Percentiles rank a stretch among this genome's conserved stretches.
Conservation (phyloP, 2,329 filamentous ascomycete genomes). For the Aureobasidium sp. region DNA sequence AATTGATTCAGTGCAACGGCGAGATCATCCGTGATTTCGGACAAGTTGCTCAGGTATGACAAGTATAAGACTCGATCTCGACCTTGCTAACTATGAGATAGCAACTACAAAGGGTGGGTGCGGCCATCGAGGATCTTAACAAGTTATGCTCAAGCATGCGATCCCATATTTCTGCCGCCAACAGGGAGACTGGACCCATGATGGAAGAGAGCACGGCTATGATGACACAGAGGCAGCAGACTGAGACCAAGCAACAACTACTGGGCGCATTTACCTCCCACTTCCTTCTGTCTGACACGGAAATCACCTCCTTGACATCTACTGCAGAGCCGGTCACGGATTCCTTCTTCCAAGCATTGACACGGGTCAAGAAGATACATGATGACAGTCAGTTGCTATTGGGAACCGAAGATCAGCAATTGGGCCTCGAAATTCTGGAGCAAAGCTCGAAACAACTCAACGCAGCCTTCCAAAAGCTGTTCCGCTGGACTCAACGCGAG, state of each 20-base stretch:
- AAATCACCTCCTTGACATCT: conserved; percentile 65
- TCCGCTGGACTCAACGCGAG: conserved; percentile 88
- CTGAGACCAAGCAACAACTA: conserved; percentile 72
- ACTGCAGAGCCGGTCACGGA: conserved; percentile 77
- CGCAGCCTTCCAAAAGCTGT: conserved; percentile 87
- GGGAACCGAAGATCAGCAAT: conserved; percentile 77
- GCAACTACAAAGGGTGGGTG: conserved; percentile 80
- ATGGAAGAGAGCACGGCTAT: conserved; percentile 69
- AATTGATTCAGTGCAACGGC: conserved; percentile 88
- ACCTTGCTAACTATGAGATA: conserved; percentile 28
- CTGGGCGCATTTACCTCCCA: conserved; percentile 69
- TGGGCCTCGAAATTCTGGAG: conserved; percentile 87
- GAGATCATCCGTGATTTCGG: conserved; percentile 83
- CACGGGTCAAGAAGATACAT: conserved; percentile 76
- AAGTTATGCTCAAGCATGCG: conserved; percentile 73
- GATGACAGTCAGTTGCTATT: conserved; percentile 82
- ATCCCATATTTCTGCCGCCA: conserved; percentile 64
- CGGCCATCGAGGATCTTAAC: conserved; percentile 69
- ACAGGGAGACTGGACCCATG: conserved; percentile 62
- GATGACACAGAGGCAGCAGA: conserved; percentile 60
- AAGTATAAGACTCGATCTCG: background rate
- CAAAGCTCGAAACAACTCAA: conserved; percentile 81
- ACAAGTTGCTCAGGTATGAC: conserved; percentile 66
- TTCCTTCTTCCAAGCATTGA: conserved; percentile 68
- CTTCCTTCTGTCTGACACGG: conserved; percentile 77